A percentile compares a stretch with the other conserved stretches of the same genome.
Conservation (phyloP, 768 basidiomycete species). For the Lactarius akahatsu region DNA sequence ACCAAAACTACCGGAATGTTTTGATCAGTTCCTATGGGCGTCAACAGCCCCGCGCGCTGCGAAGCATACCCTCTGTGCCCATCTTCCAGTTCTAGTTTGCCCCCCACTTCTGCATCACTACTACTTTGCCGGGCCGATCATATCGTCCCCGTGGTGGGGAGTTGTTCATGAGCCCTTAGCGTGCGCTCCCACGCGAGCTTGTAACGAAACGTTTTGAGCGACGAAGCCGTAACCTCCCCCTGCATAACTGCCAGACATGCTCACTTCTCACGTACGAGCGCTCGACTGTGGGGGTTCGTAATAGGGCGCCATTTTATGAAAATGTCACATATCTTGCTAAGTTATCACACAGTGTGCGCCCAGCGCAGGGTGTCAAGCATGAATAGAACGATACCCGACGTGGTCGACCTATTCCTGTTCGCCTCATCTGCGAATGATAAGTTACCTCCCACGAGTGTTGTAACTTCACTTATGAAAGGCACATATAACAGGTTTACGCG, state of each 20-base stretch:
- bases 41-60: not conserved
- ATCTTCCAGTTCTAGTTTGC: not conserved
- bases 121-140: not conserved
- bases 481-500: not conserved
- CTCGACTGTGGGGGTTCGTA: not conserved
- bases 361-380: not conserved
- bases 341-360: not conserved
- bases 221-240: not conserved
- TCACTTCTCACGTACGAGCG: conserved; percentile 3
- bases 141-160: not conserved
- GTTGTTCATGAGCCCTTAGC: not conserved
- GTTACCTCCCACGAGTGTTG: not conserved
- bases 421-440: not conserved
- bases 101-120: not conserved
- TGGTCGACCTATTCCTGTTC: not conserved
- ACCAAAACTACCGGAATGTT: not conserved
- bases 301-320: not conserved
- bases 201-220: not conserved
- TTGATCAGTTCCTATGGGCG: not conserved
- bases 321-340: not conserved
- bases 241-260: not conserved
- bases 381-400: not conserved
- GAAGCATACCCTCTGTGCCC: not conserved
- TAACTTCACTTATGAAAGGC: not conserved
- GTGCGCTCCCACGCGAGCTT: not conserved